phyloP scores from a whole-genome alignment of 2,329 filamentous ascomycete genomes.

The Colletotrichum endophyticum region DNA sequence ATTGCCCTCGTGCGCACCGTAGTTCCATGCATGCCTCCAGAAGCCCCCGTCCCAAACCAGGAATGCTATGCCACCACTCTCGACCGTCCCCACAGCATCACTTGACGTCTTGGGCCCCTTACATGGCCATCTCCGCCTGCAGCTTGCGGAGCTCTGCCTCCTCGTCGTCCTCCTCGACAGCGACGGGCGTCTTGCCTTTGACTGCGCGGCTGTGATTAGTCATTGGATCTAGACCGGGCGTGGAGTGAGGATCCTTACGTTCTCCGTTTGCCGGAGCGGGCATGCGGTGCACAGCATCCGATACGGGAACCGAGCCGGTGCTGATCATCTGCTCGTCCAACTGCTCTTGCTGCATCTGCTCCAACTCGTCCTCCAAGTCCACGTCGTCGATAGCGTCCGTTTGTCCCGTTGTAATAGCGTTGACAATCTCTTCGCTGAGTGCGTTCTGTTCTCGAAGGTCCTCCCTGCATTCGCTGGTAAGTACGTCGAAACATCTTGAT shows the following conservation, averaged over 20 bases:
- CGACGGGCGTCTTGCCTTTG: constrained; percentile 52
- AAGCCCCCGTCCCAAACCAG: constrained; percentile 8
- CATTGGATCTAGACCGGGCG: not conserved
- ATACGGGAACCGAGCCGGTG: constrained; percentile 83
- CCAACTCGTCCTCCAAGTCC: constrained; percentile 86
- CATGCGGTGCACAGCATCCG: constrained; percentile 77
- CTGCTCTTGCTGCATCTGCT: constrained; percentile 86
- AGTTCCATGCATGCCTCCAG: constrained; percentile 1
- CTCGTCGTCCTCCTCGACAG: constrained; percentile 84
- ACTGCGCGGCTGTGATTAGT: constrained; percentile 35
- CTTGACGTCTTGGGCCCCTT: constrained; percentile 25
- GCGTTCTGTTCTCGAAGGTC: constrained; percentile 89
- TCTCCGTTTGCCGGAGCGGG: constrained; percentile 77
- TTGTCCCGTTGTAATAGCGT: constrained; percentile 77
- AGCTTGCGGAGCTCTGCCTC: constrained; percentile 92
- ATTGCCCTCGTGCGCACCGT: not conserved
- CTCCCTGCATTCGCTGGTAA: constrained; percentile 64
- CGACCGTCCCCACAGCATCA: not conserved
- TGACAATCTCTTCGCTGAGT: constrained; percentile 90
- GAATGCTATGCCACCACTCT: constrained; percentile 20
- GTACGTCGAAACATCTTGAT: not conserved
- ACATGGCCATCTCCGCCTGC: constrained; percentile 98
- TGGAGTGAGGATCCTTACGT: constrained; percentile 60
- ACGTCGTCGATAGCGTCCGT: constrained; percentile 79
- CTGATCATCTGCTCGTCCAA: constrained; percentile 94